Evolutionary conservation across 2,329 filamentous ascomycete genomes (phyloP).

Genomic region (Hymenoscyphus fraxineus): DNA sequence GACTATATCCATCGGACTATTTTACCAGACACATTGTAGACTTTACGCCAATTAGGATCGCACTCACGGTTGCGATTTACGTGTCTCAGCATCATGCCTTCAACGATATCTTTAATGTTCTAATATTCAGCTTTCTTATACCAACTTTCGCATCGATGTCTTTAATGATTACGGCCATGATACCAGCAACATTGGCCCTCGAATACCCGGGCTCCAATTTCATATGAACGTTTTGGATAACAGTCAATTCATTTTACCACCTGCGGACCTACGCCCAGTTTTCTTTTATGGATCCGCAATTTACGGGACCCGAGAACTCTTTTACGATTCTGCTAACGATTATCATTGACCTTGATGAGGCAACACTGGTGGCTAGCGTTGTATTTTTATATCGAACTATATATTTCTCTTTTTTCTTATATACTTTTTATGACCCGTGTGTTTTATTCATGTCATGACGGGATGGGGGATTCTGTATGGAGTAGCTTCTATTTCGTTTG

Average conservation of each 20-base stretch:
- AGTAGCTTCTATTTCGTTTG: not conserved
- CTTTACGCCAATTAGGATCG: slow-evolving; percentile 21
- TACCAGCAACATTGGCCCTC: not conserved
- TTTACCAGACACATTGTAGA: slow-evolving; percentile 21
- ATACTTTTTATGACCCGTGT: not conserved
- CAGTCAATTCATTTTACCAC: slow-evolving; percentile 3
- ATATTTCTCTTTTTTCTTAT: slow-evolving; percentile 12
- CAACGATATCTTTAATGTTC: slow-evolving; percentile 23
- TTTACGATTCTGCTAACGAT: slow-evolving; percentile 18
- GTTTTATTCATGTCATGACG: not conserved
- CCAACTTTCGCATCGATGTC: slow-evolving; percentile 6
- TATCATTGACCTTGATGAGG: slow-evolving; percentile 12
- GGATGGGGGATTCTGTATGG: not conserved
- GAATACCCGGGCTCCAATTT: slow-evolving; percentile 5
- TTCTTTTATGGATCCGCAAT: not conserved
- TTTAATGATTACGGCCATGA: slow-evolving; percentile 14
- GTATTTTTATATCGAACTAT: slow-evolving; percentile 10
- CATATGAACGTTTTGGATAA: not conserved
- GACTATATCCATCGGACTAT: slow-evolving; percentile 16
- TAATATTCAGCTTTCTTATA: slow-evolving; percentile 14
- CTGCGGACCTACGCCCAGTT: slow-evolving; percentile 6
- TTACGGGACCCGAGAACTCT: not conserved
- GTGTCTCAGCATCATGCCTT: slow-evolving; percentile 14
- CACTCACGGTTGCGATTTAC: slow-evolving; percentile 15
- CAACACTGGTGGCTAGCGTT: slow-evolving; percentile 17